These are phyloP conservation scores for Ceratobasidium sp. DNA, from an alignment of 1,284 basidiomycete species.

Conservation along the genomic window DNA sequence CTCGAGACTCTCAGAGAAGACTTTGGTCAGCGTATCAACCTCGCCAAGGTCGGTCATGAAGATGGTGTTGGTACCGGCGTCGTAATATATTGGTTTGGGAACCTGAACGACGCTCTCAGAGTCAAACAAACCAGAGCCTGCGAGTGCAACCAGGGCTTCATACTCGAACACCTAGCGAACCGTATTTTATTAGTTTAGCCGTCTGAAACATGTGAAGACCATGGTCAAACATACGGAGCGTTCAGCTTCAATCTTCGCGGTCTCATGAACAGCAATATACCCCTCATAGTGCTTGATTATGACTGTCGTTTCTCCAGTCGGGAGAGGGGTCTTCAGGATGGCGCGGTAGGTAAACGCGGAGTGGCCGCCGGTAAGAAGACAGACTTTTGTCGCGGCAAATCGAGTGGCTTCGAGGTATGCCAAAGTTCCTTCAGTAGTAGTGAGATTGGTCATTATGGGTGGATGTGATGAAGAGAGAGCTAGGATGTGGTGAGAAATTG, in stretches of 20 bases:
- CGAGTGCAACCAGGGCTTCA: constrained; percentile 3
- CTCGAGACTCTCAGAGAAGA: not conserved
- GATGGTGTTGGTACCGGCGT: constrained; percentile 11
- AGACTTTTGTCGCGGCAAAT: constrained; percentile 5
- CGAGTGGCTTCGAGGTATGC: constrained; percentile 18
- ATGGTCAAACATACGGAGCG: not conserved
- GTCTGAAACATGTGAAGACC: not conserved
- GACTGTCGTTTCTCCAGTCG: constrained; percentile 9
- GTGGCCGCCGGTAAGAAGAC: constrained; percentile 3
- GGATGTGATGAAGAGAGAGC: not conserved
- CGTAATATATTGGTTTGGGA: constrained; percentile 11
- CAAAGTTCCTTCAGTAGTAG: constrained; percentile 4
- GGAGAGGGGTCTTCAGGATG: constrained; percentile 8
- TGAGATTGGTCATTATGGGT: constrained; percentile 16
- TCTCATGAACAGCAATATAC: not conserved
- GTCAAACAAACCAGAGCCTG: not conserved
- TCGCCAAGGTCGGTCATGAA: constrained; percentile 28
- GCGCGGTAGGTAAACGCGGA: constrained; percentile 23
- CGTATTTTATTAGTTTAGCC: not conserved
- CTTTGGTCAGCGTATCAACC: not conserved
- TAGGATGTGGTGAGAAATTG: not conserved
- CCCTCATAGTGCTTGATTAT: constrained; percentile 20
- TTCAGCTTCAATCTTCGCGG: not conserved
- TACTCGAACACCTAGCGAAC: constrained; percentile 18
- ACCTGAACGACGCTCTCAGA: constrained; percentile 5